These are phyloP conservation scores for Jaminaea rosea DNA, from an alignment of 1,284 basidiomycete species.

Conservation along the genomic window DNA sequence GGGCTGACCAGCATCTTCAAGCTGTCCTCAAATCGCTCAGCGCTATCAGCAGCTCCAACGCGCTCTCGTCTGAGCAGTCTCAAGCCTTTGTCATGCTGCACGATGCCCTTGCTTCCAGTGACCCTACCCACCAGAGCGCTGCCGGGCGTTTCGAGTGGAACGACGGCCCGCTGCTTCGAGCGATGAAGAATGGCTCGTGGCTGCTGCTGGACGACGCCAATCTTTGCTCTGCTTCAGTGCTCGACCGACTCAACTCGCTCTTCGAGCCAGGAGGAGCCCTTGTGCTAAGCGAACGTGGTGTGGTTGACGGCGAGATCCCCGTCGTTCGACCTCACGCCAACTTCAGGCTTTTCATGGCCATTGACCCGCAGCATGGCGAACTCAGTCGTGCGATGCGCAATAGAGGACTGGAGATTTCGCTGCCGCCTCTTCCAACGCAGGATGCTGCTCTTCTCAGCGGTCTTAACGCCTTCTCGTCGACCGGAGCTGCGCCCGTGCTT, in stretches of 20 bases:
- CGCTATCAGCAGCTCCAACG: not conserved
- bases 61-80: not conserved
- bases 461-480: too few species aligned
- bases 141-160: constrained; percentile 80
- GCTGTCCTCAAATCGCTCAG: not conserved
- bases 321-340: constrained; percentile 71
- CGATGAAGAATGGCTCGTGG: constrained; percentile 82
- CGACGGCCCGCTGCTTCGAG: constrained; percentile 83
- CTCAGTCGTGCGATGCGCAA: constrained; percentile 97
- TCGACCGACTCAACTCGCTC: constrained; percentile 92
- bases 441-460: not conserved
- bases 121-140: too few species aligned
- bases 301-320: constrained; percentile 66
- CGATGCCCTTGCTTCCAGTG: not conserved
- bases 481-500: too few species aligned
- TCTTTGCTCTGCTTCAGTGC: constrained; percentile 84
- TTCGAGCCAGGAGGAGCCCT: constrained; percentile 78
- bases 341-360: constrained; percentile 89
- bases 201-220: constrained; percentile 87
- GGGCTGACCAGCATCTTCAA: too few species aligned
- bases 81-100: not conserved
- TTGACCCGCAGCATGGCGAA: constrained; percentile 84
- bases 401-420: constrained; percentile 75
- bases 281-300: constrained; percentile 79
- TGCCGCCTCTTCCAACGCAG: too few species aligned